Percentiles rank a stretch among this genome's conserved stretches.
Conservation (phyloP, 441 rosid genomes). For the Pelargonium cotyledonis region DNA sequence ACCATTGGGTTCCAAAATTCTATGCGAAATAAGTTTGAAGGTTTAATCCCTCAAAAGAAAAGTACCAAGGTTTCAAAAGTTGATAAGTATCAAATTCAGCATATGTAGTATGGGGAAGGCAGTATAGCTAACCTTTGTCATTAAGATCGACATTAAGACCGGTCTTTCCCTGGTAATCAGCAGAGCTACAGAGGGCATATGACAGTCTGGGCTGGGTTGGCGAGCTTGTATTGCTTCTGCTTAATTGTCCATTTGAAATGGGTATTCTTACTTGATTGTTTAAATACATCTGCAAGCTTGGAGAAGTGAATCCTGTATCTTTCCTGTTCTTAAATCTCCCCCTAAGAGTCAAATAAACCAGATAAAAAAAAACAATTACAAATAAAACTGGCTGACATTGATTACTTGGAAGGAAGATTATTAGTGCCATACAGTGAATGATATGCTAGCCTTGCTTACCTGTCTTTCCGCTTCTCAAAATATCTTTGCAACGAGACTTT, state of each 20-base stretch:
- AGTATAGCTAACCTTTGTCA: slow-evolving; percentile 25
- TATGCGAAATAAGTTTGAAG: not conserved
- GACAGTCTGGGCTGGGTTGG: slow-evolving; percentile 26
- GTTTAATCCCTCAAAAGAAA: too few species aligned
- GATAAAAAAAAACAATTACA: slow-evolving; percentile 19
- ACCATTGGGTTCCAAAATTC: not conserved
- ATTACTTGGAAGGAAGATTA: not conserved
- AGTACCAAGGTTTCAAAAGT: not conserved
- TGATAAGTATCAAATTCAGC: not conserved
- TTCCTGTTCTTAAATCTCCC: slow-evolving; percentile 47
- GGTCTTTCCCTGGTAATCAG: slow-evolving; percentile 18
- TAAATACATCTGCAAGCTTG: slow-evolving; percentile 28
- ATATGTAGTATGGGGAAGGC: not conserved
- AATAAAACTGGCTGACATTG: slow-evolving; percentile 16
- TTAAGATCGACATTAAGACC: slow-evolving; percentile 24
- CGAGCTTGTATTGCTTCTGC: slow-evolving; percentile 18
- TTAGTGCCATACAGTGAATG: not conserved
- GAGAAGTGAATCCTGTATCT: slow-evolving; percentile 27
- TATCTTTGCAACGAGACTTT: slow-evolving; percentile 41
- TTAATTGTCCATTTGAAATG: slow-evolving; percentile 26
- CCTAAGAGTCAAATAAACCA: slow-evolving; percentile 32
- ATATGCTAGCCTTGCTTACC: slow-evolving; percentile 24
- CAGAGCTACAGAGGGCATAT: slow-evolving; percentile 16
- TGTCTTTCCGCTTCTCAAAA: slow-evolving; percentile 47
- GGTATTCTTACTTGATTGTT: slow-evolving; percentile 27